Evolutionary conservation across 441 rosid species (phyloP), one percentile per base, ranked within the genome.

Genomic region (Sinapis alba): DNA sequence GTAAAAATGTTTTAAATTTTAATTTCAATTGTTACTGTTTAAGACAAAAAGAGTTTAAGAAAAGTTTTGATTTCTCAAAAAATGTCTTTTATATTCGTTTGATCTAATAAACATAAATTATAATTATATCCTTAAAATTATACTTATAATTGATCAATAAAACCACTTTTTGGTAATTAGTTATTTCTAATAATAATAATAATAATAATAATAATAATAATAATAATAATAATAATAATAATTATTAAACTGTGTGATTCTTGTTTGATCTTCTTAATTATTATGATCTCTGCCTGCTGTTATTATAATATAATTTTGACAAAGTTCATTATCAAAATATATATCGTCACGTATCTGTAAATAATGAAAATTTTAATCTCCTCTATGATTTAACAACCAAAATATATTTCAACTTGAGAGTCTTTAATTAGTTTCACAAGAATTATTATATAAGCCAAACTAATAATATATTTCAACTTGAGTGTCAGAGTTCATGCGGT

Each of bases 401-500:
- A 26, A n/a, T 26, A 58, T 26, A 58, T 58, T 58, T 7, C 61
- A 58, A n/a, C 36, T 9, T 8, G 41, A 28, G 62, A 13, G 34
- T 57, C 9, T 41, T 41, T 41, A 41, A 5, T 26, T 57, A 24
- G 11, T n/a, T 57, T 54, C 7, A 54, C 28, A 54, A 54, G 36
- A 58, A 58, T 26, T 13, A 60, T 60, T 60, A 59, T 58, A 58
- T 58, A 26, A 26, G 64, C 23, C n/a, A 28, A 60, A 30, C 64
- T 59, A 59, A 59, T 59, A 59, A 15, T 59, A 32, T 60, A 47
- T 47, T 47, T 47, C 54, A 16, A 47, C 54, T 47, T 47, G 21
- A 47, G 9, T 47, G 38, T 60, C 64, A 60, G 36, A 60, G 64
- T 60, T 60, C 64, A 60, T 60, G 41, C 41, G 41, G n/a, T 28